phyloP scores from a whole-genome alignment of 148 eudicot species.

The Salicornia ramosissima region DNA sequence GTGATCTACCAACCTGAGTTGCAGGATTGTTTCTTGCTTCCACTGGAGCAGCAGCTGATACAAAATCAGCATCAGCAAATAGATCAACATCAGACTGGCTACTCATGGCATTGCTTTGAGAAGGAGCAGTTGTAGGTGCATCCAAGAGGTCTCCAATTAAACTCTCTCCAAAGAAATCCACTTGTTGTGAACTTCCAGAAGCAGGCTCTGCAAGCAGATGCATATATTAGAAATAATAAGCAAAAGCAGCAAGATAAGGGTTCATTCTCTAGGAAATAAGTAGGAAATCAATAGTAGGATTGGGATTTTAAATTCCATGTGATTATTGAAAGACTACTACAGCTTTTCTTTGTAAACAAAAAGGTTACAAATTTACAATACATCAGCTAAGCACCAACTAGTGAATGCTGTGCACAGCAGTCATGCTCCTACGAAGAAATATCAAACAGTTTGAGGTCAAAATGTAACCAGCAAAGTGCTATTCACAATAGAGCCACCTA shows the following conservation, averaged over 20 bases:
- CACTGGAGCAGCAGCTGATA: constrained; percentile 64
- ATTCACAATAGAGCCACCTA: background rate
- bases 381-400: background rate
- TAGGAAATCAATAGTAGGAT: background rate
- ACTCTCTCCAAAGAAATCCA: constrained; percentile 79
- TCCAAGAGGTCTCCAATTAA: constrained; percentile 69
- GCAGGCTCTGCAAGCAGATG: constrained; percentile 50
- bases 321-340: background rate
- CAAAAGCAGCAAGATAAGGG: background rate
- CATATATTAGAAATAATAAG: constrained; percentile 15
- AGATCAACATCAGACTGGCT: constrained; percentile 71
- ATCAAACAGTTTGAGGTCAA: background rate
- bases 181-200: constrained; percentile 53
- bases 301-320: background rate
- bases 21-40: constrained; percentile 40
- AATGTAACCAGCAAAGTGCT: background rate
- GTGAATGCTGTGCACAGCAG: background rate
- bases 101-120: constrained; percentile 30
- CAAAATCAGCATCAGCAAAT: constrained; percentile 93
- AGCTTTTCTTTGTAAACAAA: background rate
- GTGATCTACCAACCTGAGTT: constrained; percentile 50
- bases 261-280: background rate
- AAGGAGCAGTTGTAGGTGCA: constrained; percentile 50
- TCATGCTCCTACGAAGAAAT: background rate
- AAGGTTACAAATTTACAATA: background rate